These are phyloP conservation scores for Dendrobium huoshanense DNA, from an alignment of 106 monocot species.

Conservation along the genomic window DNA sequence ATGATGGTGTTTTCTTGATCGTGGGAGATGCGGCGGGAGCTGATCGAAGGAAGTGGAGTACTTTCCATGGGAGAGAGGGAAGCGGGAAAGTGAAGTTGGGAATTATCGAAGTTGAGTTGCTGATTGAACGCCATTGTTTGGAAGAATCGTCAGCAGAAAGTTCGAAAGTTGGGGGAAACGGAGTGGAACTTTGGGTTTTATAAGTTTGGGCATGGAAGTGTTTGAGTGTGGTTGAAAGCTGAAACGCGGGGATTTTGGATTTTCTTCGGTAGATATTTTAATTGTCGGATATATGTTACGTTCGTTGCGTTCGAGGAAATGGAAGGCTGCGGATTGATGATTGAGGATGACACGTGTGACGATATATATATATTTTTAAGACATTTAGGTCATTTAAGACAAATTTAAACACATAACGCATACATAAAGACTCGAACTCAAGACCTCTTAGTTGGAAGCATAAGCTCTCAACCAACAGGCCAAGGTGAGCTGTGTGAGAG, in stretches of 20 bases:
- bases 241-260: not conserved
- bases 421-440: too few relatives aligned
- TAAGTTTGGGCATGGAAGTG: not conserved
- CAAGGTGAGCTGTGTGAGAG: not conserved
- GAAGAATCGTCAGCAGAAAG: not conserved
- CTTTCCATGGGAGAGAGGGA: not conserved
- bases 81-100: not conserved
- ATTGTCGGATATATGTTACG: not conserved
- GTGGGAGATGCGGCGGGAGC: not conserved
- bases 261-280: too few relatives aligned
- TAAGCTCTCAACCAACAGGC: too few relatives aligned
- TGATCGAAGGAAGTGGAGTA: not conserved
- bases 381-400: too few relatives aligned
- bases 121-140: not conserved
- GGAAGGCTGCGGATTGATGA: not conserved
- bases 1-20: slow-evolving; percentile 5
- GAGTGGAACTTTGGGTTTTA: not conserved
- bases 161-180: not conserved
- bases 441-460: too few relatives aligned
- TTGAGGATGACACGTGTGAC: not conserved
- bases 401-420: too few relatives aligned
- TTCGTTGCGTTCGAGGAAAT: not conserved
- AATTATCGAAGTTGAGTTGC: not conserved
- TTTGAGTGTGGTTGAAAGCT: not conserved
- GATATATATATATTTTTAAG: too few relatives aligned